Evolutionary conservation across 2,329 filamentous ascomycete species (phyloP).

Genomic region (Verticillium alfalfae): DNA sequence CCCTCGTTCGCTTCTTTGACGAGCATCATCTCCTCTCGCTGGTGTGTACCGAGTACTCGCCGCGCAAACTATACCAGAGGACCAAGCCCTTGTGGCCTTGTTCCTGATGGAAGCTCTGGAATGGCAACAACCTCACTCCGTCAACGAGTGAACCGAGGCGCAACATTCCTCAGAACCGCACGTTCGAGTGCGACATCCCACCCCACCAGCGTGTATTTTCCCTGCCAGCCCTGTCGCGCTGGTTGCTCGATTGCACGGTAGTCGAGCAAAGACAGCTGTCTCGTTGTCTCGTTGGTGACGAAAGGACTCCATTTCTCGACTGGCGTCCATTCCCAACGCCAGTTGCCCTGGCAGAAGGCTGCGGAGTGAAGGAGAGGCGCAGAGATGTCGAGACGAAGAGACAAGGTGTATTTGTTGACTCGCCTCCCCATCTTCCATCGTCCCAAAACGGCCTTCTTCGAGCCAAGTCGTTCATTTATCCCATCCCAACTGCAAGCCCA

Average conservation of each 20-base stretch:
- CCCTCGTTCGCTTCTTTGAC: not conserved
- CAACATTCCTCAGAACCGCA: slow-evolving; percentile 8
- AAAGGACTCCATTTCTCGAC: not conserved
- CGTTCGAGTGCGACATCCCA: not conserved
- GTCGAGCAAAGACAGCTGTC: not conserved
- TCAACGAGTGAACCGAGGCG: slow-evolving; percentile 7
- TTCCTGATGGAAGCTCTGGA: slow-evolving; percentile 3
- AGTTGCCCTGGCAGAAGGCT: not conserved
- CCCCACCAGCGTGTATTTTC: not conserved
- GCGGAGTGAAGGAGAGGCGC: not conserved
- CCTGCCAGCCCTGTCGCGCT: not conserved
- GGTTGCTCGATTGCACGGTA: not conserved
- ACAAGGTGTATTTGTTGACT: slow-evolving; percentile 11
- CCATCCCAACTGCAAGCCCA: not conserved
- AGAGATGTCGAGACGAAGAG: slow-evolving; percentile 6
- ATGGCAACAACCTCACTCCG: slow-evolving; percentile 9
- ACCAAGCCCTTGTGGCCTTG: not conserved
- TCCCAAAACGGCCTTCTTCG: not conserved
- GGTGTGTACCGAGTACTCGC: not conserved
- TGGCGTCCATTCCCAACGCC: not conserved
- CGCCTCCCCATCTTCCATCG: slow-evolving; percentile 3
- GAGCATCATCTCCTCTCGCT: not conserved
- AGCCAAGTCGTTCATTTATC: not conserved
- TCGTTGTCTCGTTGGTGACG: not conserved
- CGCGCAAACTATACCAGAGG: not conserved